Percentiles rank a stretch among this genome's conserved stretches.
These are phyloP conservation scores for Apophysomyces variabilis DNA, from an alignment of 371 early-diverging fungal genomes.

Conservation along the genomic window DNA sequence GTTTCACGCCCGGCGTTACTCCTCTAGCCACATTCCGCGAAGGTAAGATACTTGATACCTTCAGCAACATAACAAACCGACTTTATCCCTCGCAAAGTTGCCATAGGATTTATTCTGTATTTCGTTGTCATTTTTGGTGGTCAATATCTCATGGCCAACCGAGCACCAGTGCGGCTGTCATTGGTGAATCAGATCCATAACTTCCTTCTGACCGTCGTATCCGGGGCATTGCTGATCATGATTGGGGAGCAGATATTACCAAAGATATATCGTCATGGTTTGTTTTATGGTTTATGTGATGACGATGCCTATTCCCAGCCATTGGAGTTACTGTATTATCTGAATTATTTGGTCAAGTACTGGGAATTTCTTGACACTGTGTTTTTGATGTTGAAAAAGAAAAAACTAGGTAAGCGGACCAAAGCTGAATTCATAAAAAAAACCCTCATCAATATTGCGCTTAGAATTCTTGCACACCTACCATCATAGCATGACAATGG, in stretches of 20 bases:
- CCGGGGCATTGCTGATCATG: conserved; percentile 64
- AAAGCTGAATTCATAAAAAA: not conserved
- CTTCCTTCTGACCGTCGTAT: conserved; percentile 68
- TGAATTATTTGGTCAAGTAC: conserved; percentile 88
- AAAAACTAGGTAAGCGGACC: conserved; percentile 19
- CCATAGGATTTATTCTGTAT: too few species aligned
- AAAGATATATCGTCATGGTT: conserved; percentile 63
- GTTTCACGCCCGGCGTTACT: conserved; percentile 64
- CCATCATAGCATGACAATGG: conserved; percentile 83
- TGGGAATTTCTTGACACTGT: conserved; percentile 70
- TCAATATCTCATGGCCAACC: conserved; percentile 66
- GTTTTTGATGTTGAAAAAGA: conserved; percentile 45
- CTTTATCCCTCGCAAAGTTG: too few species aligned
- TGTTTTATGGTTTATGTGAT: conserved; percentile 74
- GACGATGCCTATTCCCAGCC: conserved; percentile 73
- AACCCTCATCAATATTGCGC: not conserved
- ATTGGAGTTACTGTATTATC: conserved; percentile 79
- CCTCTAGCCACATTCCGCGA: conserved; percentile 71
- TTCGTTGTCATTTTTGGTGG: conserved; percentile 72
- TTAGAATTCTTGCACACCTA: conserved; percentile 78
- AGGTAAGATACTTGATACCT: conserved; percentile 22
- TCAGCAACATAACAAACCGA: too few species aligned
- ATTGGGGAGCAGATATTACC: conserved; percentile 77
- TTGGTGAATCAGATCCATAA: conserved; percentile 77
- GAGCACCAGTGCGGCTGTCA: conserved; percentile 68